phyloP scores from a whole-genome alignment of 352 stramenopile genomes.

The Globisporangium echinulatum region DNA sequence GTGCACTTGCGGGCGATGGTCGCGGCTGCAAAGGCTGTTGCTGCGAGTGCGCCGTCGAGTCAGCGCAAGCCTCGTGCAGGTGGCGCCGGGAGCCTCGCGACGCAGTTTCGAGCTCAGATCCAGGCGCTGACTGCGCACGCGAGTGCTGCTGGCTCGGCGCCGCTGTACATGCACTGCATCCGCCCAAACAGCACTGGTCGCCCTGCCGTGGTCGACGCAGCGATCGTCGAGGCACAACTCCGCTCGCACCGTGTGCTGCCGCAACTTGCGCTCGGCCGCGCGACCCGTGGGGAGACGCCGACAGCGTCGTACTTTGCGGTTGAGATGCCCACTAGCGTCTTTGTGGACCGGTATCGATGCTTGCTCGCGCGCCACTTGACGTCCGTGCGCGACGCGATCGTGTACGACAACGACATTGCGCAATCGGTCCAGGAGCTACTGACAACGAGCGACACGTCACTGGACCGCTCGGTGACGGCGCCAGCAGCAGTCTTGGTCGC shows the following conservation, averaged over 20 bases:
- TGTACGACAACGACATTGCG: slow-evolving; percentile 14
- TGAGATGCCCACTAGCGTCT: slow-evolving; percentile 14
- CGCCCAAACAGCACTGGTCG: slow-evolving; percentile 29
- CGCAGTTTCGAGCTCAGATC: slow-evolving; percentile 39
- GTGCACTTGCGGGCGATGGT: slow-evolving; percentile 25
- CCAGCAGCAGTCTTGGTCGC: slow-evolving; percentile 9
- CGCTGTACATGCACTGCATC: slow-evolving; percentile 52
- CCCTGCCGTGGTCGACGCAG: slow-evolving; percentile 18
- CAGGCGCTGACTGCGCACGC: slow-evolving; percentile 14
- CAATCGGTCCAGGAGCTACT: slow-evolving; percentile 17
- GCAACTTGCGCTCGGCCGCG: slow-evolving; percentile 25
- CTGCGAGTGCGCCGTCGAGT: not conserved
- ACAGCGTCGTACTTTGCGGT: slow-evolving; percentile 20
- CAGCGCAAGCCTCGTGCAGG: no score
- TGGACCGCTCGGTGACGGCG: not conserved
- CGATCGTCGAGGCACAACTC: slow-evolving; percentile 27
- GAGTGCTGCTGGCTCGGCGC: slow-evolving; percentile 10
- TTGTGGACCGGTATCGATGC: slow-evolving; percentile 24
- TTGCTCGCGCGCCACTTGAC: slow-evolving; percentile 10
- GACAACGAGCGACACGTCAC: not conserved
- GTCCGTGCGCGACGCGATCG: not conserved
- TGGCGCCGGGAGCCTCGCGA: slow-evolving; percentile 14
- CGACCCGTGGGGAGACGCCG: not conserved
- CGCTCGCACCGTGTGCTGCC: slow-evolving; percentile 24
- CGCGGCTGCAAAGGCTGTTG: not conserved